phyloP scores from a whole-genome alignment of 306 rosid genomes.

The Acacia confusa region DNA sequence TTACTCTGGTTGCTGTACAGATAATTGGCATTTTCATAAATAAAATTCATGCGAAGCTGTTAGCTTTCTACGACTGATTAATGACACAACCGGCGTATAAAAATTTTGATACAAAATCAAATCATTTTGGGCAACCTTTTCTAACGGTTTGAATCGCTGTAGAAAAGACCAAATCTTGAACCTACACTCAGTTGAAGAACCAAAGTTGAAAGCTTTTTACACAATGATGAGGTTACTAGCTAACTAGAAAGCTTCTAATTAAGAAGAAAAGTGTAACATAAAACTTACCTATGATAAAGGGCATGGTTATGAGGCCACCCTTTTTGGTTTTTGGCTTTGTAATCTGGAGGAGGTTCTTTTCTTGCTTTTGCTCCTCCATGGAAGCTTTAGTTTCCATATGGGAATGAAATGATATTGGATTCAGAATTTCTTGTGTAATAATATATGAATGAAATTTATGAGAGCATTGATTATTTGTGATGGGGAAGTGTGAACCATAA shows the following conservation, averaged over 20 bases:
- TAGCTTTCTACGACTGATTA: no score
- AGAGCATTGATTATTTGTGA: slow-evolving; percentile 15
- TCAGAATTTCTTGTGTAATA: slow-evolving; percentile 18
- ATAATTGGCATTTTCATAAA: no score
- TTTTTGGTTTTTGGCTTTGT: slow-evolving; percentile 39
- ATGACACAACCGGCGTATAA: no score
- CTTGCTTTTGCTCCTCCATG: slow-evolving; percentile 34
- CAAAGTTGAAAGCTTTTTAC: no score
- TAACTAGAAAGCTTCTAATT: neutral
- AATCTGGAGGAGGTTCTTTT: slow-evolving; percentile 24
- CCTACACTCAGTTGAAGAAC: no score
- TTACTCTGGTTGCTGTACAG: no score
- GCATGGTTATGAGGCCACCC: slow-evolving; percentile 81
- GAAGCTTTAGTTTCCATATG: neutral
- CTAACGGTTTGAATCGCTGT: no score
- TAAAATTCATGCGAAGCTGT: no score
- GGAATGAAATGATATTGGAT: neutral
- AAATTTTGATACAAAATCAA: no score
- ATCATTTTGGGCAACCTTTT: no score
- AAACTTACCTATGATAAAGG: slow-evolving; percentile 66
- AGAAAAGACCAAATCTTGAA: no score
- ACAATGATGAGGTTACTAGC: no score
- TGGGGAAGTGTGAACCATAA: neutral
- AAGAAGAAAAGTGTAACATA: neutral
- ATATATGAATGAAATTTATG: neutral